Percentiles rank a stretch among this genome's conserved stretches.
Evolutionary conservation across 768 basidiomycete genomes (phyloP).

Genomic region (Pisolithus tinctorius): DNA sequence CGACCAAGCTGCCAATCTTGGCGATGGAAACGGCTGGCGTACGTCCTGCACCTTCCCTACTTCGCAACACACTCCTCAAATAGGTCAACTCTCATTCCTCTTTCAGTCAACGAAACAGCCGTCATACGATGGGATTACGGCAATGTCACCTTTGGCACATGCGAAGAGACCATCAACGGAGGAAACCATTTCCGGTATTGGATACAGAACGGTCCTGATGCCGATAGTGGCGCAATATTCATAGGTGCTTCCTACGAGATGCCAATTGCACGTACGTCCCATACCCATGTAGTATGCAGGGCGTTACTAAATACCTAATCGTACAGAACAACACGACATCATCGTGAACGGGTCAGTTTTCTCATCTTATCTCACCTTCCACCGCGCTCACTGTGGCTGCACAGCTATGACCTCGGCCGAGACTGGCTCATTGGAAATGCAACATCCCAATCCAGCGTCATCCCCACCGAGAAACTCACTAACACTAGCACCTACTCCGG

Average conservation of each 20-base stretch:
- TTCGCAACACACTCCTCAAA: background rate
- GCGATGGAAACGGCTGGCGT: slow-evolving; percentile 76
- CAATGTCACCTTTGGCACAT: slow-evolving; percentile 72
- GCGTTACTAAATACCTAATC: background rate
- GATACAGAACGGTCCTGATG: slow-evolving; percentile 63
- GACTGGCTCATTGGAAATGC: slow-evolving; percentile 86
- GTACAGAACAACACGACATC: slow-evolving; percentile 60
- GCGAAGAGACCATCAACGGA: slow-evolving; percentile 78
- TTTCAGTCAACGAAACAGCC: slow-evolving; percentile 71
- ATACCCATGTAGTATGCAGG: slow-evolving; percentile 6
- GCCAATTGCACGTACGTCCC: slow-evolving; percentile 47
- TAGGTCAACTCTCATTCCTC: background rate
- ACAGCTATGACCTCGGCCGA: slow-evolving; percentile 64
- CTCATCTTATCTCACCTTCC: too few species aligned
- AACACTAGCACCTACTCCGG: slow-evolving; percentile 58
- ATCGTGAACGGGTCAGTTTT: slow-evolving; percentile 53
- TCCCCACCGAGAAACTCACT: slow-evolving; percentile 20
- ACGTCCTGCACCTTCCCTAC: slow-evolving; percentile 19
- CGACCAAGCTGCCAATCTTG: slow-evolving; percentile 68
- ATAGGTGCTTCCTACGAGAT: slow-evolving; percentile 71
- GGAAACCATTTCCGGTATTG: slow-evolving; percentile 89
- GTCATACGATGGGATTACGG: slow-evolving; percentile 85
- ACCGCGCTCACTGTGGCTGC: background rate
- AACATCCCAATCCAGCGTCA: slow-evolving; percentile 37
- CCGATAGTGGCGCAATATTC: slow-evolving; percentile 68